Conservation (phyloP, 2,329 filamentous ascomycete genomes). For the Sporothrix globosa region DNA sequence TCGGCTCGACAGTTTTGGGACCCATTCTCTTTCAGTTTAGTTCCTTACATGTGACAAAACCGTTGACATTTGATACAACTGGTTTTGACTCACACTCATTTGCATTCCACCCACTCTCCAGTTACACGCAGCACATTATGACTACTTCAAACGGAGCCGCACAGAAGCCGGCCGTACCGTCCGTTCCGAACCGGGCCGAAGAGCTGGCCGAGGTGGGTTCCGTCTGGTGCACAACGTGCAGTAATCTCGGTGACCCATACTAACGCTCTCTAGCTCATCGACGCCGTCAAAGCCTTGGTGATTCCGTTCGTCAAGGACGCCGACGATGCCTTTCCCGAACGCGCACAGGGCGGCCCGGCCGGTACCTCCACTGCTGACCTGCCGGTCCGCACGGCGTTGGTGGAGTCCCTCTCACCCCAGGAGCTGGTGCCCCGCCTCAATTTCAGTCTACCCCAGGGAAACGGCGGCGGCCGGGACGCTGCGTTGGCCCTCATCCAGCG, state of each 20-base stretch:
- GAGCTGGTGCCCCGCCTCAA: constrained; percentile 59
- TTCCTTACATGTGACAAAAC: constrained; percentile 10
- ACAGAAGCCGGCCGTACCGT: constrained; percentile 4
- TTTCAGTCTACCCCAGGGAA: constrained; percentile 59
- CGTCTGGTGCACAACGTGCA: not conserved
- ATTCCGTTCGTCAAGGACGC: constrained; percentile 72
- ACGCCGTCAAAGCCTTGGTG: constrained; percentile 68
- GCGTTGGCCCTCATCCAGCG: constrained; percentile 70
- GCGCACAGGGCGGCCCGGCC: constrained; percentile 56
- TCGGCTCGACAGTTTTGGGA: not conserved
- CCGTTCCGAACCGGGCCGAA: constrained; percentile 38
- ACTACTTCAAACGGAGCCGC: constrained; percentile 9
- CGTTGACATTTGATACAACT: not conserved
- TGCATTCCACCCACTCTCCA: not conserved
- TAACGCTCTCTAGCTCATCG: constrained; percentile 60
- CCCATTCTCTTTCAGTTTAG: not conserved
- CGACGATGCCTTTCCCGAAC: constrained; percentile 62
- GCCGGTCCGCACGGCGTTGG: constrained; percentile 60
- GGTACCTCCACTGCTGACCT: constrained; percentile 46
- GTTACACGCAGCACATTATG: not conserved
- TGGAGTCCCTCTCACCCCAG: constrained; percentile 64
- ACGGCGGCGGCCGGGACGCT: constrained; percentile 70
- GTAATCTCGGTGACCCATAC: not conserved
- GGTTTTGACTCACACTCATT: not conserved
- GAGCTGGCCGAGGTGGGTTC: constrained; percentile 43